Conservation (phyloP, 23 red algal genomes). For the Gracilaria caudata region DNA sequence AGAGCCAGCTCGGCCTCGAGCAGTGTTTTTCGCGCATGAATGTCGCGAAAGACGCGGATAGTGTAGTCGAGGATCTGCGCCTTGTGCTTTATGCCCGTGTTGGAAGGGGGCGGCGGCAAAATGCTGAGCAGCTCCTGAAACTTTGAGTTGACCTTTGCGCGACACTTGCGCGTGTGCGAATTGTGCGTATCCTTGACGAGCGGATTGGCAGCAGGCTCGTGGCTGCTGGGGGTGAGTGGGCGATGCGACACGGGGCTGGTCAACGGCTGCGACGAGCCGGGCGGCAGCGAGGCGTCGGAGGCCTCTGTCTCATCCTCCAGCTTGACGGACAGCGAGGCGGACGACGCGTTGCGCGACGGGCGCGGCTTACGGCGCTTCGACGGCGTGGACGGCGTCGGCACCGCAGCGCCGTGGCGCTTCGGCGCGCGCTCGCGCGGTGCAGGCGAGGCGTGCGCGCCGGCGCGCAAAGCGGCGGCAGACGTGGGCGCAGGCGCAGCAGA, state of each 20-base stretch:
- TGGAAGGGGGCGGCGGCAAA: slow-evolving; percentile 62
- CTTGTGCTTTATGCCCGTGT: slow-evolving; percentile 78
- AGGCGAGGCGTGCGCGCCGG: background rate
- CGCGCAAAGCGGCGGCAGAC: background rate
- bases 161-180: slow-evolving; percentile 75
- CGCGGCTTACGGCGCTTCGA: slow-evolving; percentile 16
- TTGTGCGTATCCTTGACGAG: slow-evolving; percentile 63
- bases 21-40: slow-evolving; percentile 63
- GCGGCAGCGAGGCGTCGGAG: slow-evolving; percentile 16
- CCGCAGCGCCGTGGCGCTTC: background rate
- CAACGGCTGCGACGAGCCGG: background rate
- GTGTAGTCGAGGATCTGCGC: slow-evolving; percentile 92
- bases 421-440: background rate
- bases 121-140: slow-evolving; percentile 75
- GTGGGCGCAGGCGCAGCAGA: background rate
- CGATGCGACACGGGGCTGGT: background rate
- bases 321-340: slow-evolving; percentile 18
- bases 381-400: background rate
- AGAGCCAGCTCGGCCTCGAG: slow-evolving; percentile 80
- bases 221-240: background rate
- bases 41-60: slow-evolving; percentile 66
- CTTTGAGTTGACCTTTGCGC: slow-evolving; percentile 83
- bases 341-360: background rate
- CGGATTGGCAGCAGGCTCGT: slow-evolving; percentile 8
- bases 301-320: background rate